phyloP scores from a whole-genome alignment of 2,329 filamentous ascomycete species.

The Calonectria multiphialidica region DNA sequence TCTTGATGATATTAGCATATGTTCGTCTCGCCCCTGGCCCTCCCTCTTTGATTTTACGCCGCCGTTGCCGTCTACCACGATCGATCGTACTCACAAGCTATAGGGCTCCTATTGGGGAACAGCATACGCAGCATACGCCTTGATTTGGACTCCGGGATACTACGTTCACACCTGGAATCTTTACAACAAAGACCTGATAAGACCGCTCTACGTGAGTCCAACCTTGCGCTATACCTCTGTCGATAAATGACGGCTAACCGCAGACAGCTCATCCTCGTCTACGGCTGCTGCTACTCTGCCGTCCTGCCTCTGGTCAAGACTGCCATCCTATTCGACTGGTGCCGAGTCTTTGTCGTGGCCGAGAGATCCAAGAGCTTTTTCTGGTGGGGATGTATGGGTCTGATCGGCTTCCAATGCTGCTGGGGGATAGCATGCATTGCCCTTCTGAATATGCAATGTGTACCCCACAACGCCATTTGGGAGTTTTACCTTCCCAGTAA shows the following conservation, averaged over 20 bases:
- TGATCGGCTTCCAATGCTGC: slow-evolving; percentile 16
- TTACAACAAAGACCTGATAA: slow-evolving; percentile 8
- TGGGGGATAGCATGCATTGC: slow-evolving; percentile 26
- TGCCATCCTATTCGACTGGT: slow-evolving; percentile 25
- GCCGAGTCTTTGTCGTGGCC: slow-evolving; percentile 21
- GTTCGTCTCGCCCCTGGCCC: neutral
- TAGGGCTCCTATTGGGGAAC: slow-evolving; percentile 28
- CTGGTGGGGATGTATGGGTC: slow-evolving; percentile 20
- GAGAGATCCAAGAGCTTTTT: slow-evolving; percentile 13
- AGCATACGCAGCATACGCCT: slow-evolving; percentile 14
- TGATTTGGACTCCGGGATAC: slow-evolving; percentile 24
- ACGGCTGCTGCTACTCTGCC: slow-evolving; percentile 24
- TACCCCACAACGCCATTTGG: slow-evolving; percentile 26
- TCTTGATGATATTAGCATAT: slow-evolving; percentile 24
- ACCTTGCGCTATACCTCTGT: neutral
- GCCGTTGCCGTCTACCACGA: neutral
- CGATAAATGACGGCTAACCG: neutral
- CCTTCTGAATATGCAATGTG: slow-evolving; percentile 27
- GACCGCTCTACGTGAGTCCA: slow-evolving; percentile 19
- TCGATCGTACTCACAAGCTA: neutral
- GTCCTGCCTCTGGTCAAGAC: slow-evolving; percentile 27
- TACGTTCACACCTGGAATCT: slow-evolving; percentile 29
- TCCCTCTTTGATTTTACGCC: neutral
- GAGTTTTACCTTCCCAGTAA: slow-evolving; percentile 24
- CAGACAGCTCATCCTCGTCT: slow-evolving; percentile 18